A percentile compares a stretch with the other conserved stretches of the same genome.
Conservation (phyloP, 2,329 filamentous ascomycete genomes). For the Xylariales sp. region DNA sequence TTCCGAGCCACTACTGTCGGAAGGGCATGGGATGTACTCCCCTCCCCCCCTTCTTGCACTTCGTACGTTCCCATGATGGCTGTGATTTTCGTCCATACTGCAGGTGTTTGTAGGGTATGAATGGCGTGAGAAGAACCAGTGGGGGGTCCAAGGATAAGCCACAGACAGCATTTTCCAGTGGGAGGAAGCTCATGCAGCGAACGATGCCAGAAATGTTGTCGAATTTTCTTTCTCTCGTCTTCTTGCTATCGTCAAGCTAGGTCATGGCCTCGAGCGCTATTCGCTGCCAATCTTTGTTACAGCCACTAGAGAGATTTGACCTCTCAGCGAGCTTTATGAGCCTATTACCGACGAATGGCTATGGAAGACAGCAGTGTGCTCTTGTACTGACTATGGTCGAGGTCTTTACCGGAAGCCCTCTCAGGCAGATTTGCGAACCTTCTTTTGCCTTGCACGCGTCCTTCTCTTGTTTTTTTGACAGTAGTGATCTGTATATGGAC, state of each 20-base stretch:
- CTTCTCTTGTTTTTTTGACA: slow-evolving; percentile 20
- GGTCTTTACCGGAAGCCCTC: slow-evolving; percentile 21
- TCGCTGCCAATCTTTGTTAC: slow-evolving; percentile 52
- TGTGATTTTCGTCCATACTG: too few species aligned
- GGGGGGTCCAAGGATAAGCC: slow-evolving; percentile 15
- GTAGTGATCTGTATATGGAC: slow-evolving; percentile 18
- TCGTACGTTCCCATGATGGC: slow-evolving; percentile 12
- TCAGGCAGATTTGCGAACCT: slow-evolving; percentile 15
- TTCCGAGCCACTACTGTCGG: slow-evolving; percentile 14
- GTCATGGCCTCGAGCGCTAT: slow-evolving; percentile 60
- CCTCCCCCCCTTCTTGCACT: slow-evolving; percentile 12
- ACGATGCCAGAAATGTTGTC: slow-evolving; percentile 40
- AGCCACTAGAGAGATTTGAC: slow-evolving; percentile 39
- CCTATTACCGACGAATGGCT: slow-evolving; percentile 43
- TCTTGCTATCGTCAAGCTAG: slow-evolving; percentile 77
- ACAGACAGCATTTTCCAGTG: slow-evolving; percentile 31
- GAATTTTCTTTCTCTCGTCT: slow-evolving; percentile 38
- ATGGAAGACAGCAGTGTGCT: slow-evolving; percentile 35
- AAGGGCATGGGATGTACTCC: slow-evolving; percentile 13
- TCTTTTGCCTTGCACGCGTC: slow-evolving; percentile 13
- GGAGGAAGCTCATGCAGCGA: slow-evolving; percentile 36
- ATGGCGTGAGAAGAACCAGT: slow-evolving; percentile 4
- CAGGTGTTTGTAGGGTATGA: too few species aligned
- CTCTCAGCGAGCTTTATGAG: slow-evolving; percentile 37
- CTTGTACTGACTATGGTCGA: slow-evolving; percentile 31